Conservation (phyloP, 768 basidiomycete species). For the Amanita exitialis region DNA sequence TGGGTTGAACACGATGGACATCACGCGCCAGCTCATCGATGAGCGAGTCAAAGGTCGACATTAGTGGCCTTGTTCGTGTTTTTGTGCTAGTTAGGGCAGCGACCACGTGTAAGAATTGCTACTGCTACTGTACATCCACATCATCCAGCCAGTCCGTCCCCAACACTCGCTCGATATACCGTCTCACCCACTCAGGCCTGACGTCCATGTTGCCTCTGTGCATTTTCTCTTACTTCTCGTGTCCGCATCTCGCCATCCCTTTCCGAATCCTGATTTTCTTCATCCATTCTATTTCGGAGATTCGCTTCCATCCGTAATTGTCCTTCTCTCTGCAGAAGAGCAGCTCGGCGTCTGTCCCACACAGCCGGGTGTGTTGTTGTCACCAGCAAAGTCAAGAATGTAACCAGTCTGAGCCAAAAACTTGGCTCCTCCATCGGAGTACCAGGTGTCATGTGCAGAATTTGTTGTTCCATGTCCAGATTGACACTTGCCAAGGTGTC, state of each 20-base stretch:
- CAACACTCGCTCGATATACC: constrained; percentile 56
- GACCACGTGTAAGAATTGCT: not conserved
- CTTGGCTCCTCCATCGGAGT: constrained; percentile 31
- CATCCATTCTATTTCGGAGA: constrained; percentile 21
- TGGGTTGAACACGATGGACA: constrained; percentile 75
- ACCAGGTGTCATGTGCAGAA: constrained; percentile 25
- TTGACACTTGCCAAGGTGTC: constrained; percentile 49
- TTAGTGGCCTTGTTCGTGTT: constrained; percentile 10
- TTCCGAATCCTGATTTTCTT: constrained; percentile 19
- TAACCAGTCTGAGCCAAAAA: constrained; percentile 35
- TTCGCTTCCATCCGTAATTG: constrained; percentile 58
- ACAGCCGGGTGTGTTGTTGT: constrained; percentile 64
- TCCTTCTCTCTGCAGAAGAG: constrained; percentile 54
- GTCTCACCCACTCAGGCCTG: constrained; percentile 53
- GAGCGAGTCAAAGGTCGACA: constrained; percentile 77
- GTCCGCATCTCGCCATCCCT: constrained; percentile 19
- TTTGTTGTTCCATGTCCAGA: constrained; percentile 42
- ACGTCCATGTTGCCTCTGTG: constrained; percentile 38
- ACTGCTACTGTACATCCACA: constrained; percentile 28
- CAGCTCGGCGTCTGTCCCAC: constrained; percentile 56
- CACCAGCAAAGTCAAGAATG: constrained; percentile 47
- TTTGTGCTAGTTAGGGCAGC: not conserved
- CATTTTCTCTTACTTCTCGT: constrained; percentile 28
- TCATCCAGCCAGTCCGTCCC: constrained; percentile 65
- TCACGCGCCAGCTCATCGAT: constrained; percentile 83